Evolutionary conservation across 2,329 filamentous ascomycete species (phyloP), one percentile per base, ranked within the genome.

Genomic region (Aspergillus tanneri): DNA sequence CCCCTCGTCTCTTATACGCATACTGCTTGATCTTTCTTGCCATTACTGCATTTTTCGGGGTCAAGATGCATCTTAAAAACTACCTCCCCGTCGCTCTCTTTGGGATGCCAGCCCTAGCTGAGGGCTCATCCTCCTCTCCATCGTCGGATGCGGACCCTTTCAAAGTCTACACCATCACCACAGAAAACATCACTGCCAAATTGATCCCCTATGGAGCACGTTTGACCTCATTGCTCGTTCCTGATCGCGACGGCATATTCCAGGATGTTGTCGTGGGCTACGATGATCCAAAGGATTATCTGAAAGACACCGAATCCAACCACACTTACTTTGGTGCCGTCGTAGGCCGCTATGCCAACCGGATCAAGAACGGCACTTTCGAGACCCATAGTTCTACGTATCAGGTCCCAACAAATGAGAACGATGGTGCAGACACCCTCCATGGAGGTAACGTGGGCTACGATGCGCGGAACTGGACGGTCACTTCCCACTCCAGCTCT

Each of bases 321-420:
- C 72, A 76, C 57, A 77, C 72, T 40, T 77, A 66, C 63, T 76
- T 75, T 51, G 75, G 74, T 14, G 62, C 75, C 2, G 62, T 75
- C 5, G 74, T 77, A 11, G 77, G 77, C 47, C 72, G 77, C 39
- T 80, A 79, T 64, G 77, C 77, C 47, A 80, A 80, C 58, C 74
- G 77, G 30, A 79, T 79, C 63, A 79, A 75, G 67, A 81, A 81
- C 49, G 76, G 77, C 43, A 80, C 77, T 3, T 81, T 81, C 62
- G 68, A 69, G 18, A 66, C 81, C 47, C 73, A 77, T 44, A 73
- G 70, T 16, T 56, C 67, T 14, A 69, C 64, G 3, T 80, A 75
- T 52, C 66, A 79, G 22, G 71, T 79, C 24, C 71, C 75, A 0
- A 66, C 70, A 38, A 81, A 80, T 54, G 78, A 81, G 56, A 68